Base-by-base conservation (phyloP, 371 early-diverging fungal species). In the Mortierella sp. region DNA sequence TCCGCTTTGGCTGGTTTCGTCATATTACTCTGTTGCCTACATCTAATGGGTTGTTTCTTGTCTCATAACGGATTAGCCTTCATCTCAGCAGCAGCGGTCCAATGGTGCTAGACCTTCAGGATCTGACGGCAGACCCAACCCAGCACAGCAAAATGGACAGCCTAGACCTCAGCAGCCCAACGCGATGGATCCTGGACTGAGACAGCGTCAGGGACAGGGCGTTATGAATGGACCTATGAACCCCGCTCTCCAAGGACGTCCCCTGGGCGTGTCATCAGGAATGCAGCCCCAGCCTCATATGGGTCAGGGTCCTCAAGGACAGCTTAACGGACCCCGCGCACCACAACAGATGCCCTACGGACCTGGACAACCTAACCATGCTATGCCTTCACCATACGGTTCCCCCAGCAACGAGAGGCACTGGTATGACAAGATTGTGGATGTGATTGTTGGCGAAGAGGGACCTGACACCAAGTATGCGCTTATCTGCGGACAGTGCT, bases 401-500 rank as follows among this genome's bases (percentile, higher is more conserved):
- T 24, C 68, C 9, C 42, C 78, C 48, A 80, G 55, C 55, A 75
- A 68, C 19, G 81, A 82, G 84, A 77, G 89, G 85, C 72, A 88
- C 82, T 97, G 97, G 97, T 94, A 95, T 77, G 97, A 97, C 86
- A 95, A 92, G 83, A 88, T 97, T 34, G 94, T 97, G 48, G 97
- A 97, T 83, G 95, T 94, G 63, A 89, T 98, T 26, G 95, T 97
- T 24, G 98, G 98, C 16, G 97, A 96, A 70, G 93, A 94, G 7
- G 95, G 96, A 8, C 95, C 95, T 24, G 92, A 94, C 31, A 94
- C 93, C 76, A 96, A 96, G 83, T 98, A 97, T 87, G 99, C 99
- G 19, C 90, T 99, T 50, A 95, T 99, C 44, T 99, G 99, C 86
- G 91, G 92, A 52, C 91, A 92, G 52, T 99, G 99, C 89, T 96